These are phyloP conservation scores for Boletellus sp. DNA, from an alignment of 768 basidiomycete species.

Conservation along the genomic window DNA sequence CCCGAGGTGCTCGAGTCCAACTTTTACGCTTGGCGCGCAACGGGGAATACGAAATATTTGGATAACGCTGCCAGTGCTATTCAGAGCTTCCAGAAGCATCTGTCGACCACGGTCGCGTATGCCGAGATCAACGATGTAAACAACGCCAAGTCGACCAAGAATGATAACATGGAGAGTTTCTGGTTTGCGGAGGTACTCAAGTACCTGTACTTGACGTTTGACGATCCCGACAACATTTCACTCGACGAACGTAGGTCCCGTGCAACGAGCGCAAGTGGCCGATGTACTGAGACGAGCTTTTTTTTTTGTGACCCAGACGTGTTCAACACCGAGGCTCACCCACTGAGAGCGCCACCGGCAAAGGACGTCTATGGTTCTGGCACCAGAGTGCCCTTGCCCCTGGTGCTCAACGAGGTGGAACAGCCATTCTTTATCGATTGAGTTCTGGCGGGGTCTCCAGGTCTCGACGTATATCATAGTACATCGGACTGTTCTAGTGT, in stretches of 20 bases:
- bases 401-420: too few relatives aligned
- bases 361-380: conserved; percentile 35
- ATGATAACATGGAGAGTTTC: conserved; percentile 67
- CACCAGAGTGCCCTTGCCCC: conserved; percentile 25
- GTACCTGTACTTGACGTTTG: conserved; percentile 72
- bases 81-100: conserved; percentile 53
- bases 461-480: too few relatives aligned
- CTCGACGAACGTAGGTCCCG: conserved; percentile 51
- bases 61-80: conserved; percentile 59
- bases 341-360: conserved; percentile 54
- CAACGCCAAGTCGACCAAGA: conserved; percentile 35
- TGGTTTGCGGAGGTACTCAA: conserved; percentile 74
- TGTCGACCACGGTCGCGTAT: conserved; percentile 46
- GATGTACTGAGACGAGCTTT: neutral
- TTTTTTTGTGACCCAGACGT: conserved; percentile 36
- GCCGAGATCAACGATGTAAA: conserved; percentile 58
- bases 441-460: too few relatives aligned
- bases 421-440: too few relatives aligned
- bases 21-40: conserved; percentile 74
- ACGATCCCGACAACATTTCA: conserved; percentile 61
- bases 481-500: too few relatives aligned
- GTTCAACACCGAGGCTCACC: conserved; percentile 73
- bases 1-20: conserved; percentile 82
- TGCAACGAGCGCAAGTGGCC: neutral
- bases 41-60: conserved; percentile 65